Evolutionary conservation across 1,284 basidiomycete species (phyloP).

Genomic region (Sporisorium scitamineum): DNA sequence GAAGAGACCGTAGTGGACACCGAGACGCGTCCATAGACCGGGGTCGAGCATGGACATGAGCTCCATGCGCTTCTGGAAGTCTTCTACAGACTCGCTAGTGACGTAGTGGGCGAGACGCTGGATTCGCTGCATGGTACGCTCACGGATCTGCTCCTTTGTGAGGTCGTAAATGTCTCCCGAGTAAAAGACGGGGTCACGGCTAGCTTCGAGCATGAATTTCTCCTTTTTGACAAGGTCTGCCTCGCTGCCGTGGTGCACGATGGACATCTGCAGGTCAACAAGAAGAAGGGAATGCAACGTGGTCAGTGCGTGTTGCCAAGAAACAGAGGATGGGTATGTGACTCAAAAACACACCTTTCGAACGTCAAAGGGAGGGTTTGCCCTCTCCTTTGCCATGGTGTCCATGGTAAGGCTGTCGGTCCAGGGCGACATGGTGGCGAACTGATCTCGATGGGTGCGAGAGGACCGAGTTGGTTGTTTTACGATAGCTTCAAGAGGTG

Average conservation of each 20-base stretch:
- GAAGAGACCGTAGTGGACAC: conserved; percentile 74
- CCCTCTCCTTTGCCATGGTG: conserved; percentile 71
- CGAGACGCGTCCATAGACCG: conserved; percentile 74
- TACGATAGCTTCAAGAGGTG: background rate
- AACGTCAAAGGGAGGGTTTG: conserved; percentile 72
- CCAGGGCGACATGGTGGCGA: conserved; percentile 50
- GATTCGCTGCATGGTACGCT: conserved; percentile 62
- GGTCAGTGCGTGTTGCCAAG: background rate
- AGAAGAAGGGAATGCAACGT: background rate
- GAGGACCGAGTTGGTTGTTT: conserved; percentile 9
- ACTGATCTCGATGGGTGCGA: conserved; percentile 35
- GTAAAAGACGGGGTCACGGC: conserved; percentile 73
- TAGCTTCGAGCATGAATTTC: conserved; percentile 72
- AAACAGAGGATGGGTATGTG: background rate
- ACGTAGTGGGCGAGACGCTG: conserved; percentile 65
- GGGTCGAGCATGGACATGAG: conserved; percentile 72
- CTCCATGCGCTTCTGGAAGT: conserved; percentile 73
- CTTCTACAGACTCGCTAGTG: conserved; percentile 63
- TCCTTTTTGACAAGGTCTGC: conserved; percentile 67
- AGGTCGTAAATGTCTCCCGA: conserved; percentile 74
- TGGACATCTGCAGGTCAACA: conserved; percentile 66
- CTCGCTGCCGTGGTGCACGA: conserved; percentile 70
- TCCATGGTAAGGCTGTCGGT: conserved; percentile 63
- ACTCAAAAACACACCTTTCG: conserved; percentile 65
- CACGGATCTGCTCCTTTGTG: conserved; percentile 73